Percentiles rank a stretch among this genome's conserved stretches.
Evolutionary conservation across 139 green algal genomes (phyloP).

Genomic region (Eudorina sp.): DNA sequence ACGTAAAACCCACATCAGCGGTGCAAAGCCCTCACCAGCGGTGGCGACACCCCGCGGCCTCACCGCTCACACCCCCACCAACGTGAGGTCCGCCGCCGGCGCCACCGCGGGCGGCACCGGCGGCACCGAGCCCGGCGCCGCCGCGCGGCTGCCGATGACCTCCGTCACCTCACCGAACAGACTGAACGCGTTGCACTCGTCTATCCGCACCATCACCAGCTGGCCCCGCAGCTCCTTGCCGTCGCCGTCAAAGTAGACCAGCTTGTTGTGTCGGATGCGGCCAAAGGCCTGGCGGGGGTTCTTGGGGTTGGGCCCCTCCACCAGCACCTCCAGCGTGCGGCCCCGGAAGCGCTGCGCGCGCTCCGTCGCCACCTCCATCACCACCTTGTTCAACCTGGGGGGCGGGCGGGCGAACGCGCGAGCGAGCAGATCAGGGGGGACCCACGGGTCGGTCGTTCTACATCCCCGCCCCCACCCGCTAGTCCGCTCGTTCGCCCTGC

Average conservation of each 20-base stretch:
- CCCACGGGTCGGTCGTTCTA: too few relatives aligned
- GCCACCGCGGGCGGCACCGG: not conserved
- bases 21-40: too few relatives aligned
- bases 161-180: conserved; percentile 76
- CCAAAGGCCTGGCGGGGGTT: conserved; percentile 81
- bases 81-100: not conserved
- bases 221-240: conserved; percentile 74
- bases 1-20: too few relatives aligned
- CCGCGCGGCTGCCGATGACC: conserved; percentile 14
- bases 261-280: conserved; percentile 92
- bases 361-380: conserved; percentile 89
- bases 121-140: not conserved
- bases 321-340: conserved; percentile 84
- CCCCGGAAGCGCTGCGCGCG: conserved; percentile 88
- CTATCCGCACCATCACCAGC: conserved; percentile 79
- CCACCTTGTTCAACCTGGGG: conserved; percentile 87
- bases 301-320: conserved; percentile 92
- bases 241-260: conserved; percentile 92
- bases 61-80: not conserved
- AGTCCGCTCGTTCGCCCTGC: too few relatives aligned
- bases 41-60: too few relatives aligned
- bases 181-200: conserved; percentile 82
- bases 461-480: too few relatives aligned
- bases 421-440: too few relatives aligned
- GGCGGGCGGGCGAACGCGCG: too few relatives aligned